Evolutionary conservation across 148 eudicot species (phyloP), one percentile per base, ranked within the genome.

Genomic region (Rhododendron molle): DNA sequence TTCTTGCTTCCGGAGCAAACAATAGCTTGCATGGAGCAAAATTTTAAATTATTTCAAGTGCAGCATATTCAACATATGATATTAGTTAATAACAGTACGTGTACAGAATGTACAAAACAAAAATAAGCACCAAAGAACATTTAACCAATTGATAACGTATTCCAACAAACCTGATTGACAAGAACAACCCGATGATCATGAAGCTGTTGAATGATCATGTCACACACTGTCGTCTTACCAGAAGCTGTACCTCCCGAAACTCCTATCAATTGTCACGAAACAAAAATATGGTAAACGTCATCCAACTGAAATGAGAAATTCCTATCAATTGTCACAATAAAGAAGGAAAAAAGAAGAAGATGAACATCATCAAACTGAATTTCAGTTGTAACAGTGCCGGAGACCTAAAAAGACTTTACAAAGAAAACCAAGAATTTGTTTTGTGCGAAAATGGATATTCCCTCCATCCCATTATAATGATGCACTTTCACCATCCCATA

Each of bases 191-290:
- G 94, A 46, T 97, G 99, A 90, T 97, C 99, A 82, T 95, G 99
- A 89, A 97, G 99, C 83, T 95, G 98, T 86, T 97, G 99, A 83
- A 97, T 97, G 73, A 95, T 96, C 98, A 96, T 92, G 84, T 96
- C 99, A 81, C 97, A 95, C 58, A 95, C 98, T 0, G 99, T 94
- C 0, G 99, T 95, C 92, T 97, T 97, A 23, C 99, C 99, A 0
- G 99, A 97, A 44, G 99, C 99, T 11, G 98, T 94, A 78, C 99
- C 99, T 32, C 99, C 99, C 2, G 99, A 95, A 62, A 97, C 99
- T 83, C 99, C 98, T 97, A 81, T 76, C 38, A 30, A 71, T 71
- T 71, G 38, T 71, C 76, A 30, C 7, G 13, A 71, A 30, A 30
- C 13, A 4, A 28, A 28, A 69, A 69, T 10, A 69, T 12, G 74